Conservation (phyloP, 1,284 basidiomycete genomes). For the Moniliella sp. region DNA sequence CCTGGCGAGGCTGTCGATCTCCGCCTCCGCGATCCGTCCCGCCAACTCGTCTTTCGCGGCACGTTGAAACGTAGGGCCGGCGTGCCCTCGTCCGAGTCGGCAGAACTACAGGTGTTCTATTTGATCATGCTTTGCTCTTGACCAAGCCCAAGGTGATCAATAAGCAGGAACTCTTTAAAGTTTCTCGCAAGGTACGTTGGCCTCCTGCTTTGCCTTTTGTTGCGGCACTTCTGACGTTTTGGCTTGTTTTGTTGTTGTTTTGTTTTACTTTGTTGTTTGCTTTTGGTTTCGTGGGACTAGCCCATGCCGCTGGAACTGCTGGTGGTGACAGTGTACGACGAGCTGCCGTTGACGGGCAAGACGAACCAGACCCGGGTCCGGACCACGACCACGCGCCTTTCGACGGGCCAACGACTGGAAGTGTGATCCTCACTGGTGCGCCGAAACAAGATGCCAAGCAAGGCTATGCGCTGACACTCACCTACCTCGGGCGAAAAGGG, state of each 20-base stretch:
- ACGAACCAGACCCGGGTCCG: constrained; percentile 33
- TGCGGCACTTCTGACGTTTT: too few species aligned
- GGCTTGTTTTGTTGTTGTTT: too few species aligned
- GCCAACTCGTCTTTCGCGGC: constrained; percentile 81
- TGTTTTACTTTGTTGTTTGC: too few species aligned
- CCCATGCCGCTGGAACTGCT: constrained; percentile 89
- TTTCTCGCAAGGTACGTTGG: constrained; percentile 66
- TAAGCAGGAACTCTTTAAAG: constrained; percentile 76
- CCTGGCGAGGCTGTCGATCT: constrained; percentile 69
- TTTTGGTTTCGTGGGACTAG: constrained; percentile 22
- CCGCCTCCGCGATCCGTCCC: constrained; percentile 58
- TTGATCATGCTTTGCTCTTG: constrained; percentile 87
- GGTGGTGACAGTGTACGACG: constrained; percentile 59
- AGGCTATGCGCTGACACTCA: constrained; percentile 74
- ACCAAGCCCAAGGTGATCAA: constrained; percentile 67
- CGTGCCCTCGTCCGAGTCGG: constrained; percentile 47
- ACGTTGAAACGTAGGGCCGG: constrained; percentile 68
- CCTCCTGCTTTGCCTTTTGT: too few species aligned
- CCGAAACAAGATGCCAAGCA: constrained; percentile 53
- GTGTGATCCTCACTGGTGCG: constrained; percentile 28
- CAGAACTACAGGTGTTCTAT: constrained; percentile 82
- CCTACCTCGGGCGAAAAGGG: constrained; percentile 73
- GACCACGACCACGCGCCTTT: constrained; percentile 37
- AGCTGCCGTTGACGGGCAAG: constrained; percentile 36
- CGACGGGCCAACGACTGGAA: constrained; percentile 34